These are phyloP conservation scores for Theileria parva DNA, from an alignment of 169 alveolate genomes.

Conservation along the genomic window DNA sequence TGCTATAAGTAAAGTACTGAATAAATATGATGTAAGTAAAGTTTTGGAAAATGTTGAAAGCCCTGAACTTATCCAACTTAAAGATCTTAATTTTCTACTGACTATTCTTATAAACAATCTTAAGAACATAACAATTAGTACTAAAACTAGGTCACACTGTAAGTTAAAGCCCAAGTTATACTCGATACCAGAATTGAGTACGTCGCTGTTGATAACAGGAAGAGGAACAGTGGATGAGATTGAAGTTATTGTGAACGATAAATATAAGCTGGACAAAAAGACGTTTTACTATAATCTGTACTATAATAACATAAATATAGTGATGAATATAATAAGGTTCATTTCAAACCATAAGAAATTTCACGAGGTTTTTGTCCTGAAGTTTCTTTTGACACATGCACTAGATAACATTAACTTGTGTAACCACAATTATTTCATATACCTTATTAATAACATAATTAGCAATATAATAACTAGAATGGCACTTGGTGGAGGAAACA, in stretches of 20 bases:
- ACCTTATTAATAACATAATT: not conserved
- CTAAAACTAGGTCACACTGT: not conserved
- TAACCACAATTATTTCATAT: constrained; percentile 1
- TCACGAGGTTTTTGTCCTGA: not conserved
- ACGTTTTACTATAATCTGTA: not conserved
- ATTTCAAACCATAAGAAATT: not conserved
- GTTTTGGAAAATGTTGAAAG: not conserved
- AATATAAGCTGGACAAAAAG: not conserved
- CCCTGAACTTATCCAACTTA: not conserved
- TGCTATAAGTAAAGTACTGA: not conserved
- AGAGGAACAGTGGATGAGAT: not conserved
- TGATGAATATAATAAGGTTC: not conserved
- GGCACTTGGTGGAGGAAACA: not conserved
- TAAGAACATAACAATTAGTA: not conserved
- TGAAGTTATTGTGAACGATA: not conserved
- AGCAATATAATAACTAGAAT: not conserved
- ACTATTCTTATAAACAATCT: not conserved
- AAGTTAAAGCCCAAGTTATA: not conserved
- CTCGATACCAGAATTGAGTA: not conserved
- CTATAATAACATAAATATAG: not conserved
- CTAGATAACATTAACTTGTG: not conserved
- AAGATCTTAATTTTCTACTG: not conserved
- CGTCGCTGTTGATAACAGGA: not conserved
- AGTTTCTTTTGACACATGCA: not conserved
- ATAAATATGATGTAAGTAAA: no score